Base-by-base conservation (phyloP, 2,329 filamentous ascomycete genomes). In the Gaeumannomyces tritici region DNA sequence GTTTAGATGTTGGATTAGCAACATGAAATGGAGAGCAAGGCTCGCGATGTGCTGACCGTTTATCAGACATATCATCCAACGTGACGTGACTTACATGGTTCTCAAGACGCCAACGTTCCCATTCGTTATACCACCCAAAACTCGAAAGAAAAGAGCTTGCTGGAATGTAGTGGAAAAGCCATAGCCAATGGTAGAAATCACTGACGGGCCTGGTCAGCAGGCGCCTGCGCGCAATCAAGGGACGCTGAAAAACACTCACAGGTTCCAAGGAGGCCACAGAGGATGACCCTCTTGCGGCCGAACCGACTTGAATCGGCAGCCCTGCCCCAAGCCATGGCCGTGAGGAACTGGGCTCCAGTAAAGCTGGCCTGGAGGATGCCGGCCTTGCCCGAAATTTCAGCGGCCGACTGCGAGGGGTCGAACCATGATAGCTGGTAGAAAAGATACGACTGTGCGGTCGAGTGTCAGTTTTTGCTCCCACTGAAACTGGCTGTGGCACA, bases 401-500 rank as follows among this genome's bases (percentile, higher is more conserved):
- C 80, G 67, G 82, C 77, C 0, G 83, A 74, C 18, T 84, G 75
- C 12, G 69, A 73, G 0, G 79, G 76, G 63, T 83, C 77, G 68
- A 96, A 93, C 63, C 88, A 93, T 67, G 85, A 86, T n/a, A 96
- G 83, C 73, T 95, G 90, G 73, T 93, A 96, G 75, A 91, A 96
- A 79, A 96, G 86, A 74, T 96, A 96, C 1, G 89, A 83, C 73
- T 89, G 77, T 0, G 7, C 11, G 47, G 29, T 21, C 29, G 15
- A 29, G n/a, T 27, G 27, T 33, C 42, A 24, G 33, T 11, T 15
- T 54, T 64, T 27, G 27, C 42, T 54, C 33, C 8, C 21, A 4
- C 51, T 62, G 54, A n/a, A 21, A 9, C 6, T 27, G 12, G 24
- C 15, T 21, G n/a, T 18, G 13, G 24, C 3, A 18, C 9, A 28